Evolutionary conservation across 2,329 filamentous ascomycete species (phyloP).

Genomic region (Scedosporium minutisporum): DNA sequence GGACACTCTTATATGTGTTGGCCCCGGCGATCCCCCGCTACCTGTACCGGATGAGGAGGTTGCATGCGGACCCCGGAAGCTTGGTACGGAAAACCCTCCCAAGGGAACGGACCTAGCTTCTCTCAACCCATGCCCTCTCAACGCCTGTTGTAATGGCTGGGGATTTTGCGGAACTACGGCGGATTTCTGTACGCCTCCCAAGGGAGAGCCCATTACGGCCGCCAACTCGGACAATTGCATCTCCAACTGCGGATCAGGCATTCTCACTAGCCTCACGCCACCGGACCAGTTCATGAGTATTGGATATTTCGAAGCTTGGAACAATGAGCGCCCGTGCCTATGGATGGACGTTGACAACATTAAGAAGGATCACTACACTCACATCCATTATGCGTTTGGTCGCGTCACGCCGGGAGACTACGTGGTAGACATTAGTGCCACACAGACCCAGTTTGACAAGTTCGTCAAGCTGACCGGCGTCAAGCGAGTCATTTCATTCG

Average conservation of each 20-base stretch:
- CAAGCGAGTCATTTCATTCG: slow-evolving; percentile 25
- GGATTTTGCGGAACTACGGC: slow-evolving; percentile 34
- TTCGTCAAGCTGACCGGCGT: slow-evolving; percentile 18
- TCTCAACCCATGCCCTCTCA: slow-evolving; percentile 21
- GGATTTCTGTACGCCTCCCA: slow-evolving; percentile 28
- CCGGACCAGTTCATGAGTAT: slow-evolving; percentile 18
- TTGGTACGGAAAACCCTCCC: slow-evolving; percentile 16
- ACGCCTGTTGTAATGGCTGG: slow-evolving; percentile 24
- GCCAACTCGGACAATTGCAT: slow-evolving; percentile 17
- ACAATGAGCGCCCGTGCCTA: slow-evolving; percentile 18
- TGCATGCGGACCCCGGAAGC: slow-evolving; percentile 24
- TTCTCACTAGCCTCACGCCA: slow-evolving; percentile 17
- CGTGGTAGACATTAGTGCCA: slow-evolving; percentile 11
- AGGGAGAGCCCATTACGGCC: slow-evolving; percentile 10
- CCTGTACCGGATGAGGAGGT: slow-evolving; percentile 19
- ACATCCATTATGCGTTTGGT: slow-evolving; percentile 24
- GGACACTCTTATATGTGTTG: slow-evolving; percentile 22
- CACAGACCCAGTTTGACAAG: slow-evolving; percentile 18
- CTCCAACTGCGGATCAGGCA: slow-evolving; percentile 22
- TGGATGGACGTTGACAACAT: slow-evolving; percentile 20
- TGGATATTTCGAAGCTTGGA: slow-evolving; percentile 24
- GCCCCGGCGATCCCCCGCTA: slow-evolving; percentile 22
- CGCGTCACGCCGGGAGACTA: slow-evolving; percentile 12
- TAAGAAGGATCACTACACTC: slow-evolving; percentile 15
- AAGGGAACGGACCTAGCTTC: slow-evolving; percentile 11